A percentile compares a stretch with the other conserved stretches of the same genome.
Conservation (phyloP, 2,329 filamentous ascomycete genomes). For the Sporothrix curviconia region DNA sequence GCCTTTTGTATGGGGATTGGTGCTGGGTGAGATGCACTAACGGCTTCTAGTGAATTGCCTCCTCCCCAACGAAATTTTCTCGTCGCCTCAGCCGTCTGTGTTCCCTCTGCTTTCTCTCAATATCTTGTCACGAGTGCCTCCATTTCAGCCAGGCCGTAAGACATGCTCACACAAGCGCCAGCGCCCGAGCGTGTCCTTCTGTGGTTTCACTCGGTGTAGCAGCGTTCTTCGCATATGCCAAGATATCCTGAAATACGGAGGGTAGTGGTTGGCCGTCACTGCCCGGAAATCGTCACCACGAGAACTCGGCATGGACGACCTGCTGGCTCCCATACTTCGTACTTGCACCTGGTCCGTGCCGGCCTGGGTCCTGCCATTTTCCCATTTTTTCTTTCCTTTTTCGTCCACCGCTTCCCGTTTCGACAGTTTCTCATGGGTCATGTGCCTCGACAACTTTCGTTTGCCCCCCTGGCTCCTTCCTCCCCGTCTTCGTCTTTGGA, state of each 20-base stretch:
- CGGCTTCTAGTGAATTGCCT: not conserved
- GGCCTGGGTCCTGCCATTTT: not conserved
- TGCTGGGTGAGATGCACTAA: not conserved
- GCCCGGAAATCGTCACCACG: too few species aligned
- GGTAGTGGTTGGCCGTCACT: not conserved
- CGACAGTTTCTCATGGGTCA: not conserved
- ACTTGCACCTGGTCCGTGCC: slow-evolving; percentile 7
- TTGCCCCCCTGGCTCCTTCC: too few species aligned
- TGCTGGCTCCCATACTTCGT: slow-evolving; percentile 1
- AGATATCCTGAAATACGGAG: not conserved
- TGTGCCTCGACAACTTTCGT: too few species aligned
- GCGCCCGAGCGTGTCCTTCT: too few species aligned
- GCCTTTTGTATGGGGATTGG: too few species aligned
- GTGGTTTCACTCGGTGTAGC: not conserved
- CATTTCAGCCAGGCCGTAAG: too few species aligned
- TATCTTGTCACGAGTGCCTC: not conserved
- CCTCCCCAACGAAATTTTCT: slow-evolving; percentile 6
- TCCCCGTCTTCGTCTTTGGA: too few species aligned
- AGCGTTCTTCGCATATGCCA: not conserved
- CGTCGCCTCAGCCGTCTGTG: not conserved
- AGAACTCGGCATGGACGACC: slow-evolving; percentile 1
- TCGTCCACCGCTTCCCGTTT: not conserved
- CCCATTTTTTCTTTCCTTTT: not conserved
- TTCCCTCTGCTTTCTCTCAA: not conserved
- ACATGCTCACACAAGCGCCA: not conserved